A percentile compares a stretch with the other conserved stretches of the same genome.
phyloP scores from a whole-genome alignment of 2,329 filamentous ascomycete species.

The Ascochyta fabae region DNA sequence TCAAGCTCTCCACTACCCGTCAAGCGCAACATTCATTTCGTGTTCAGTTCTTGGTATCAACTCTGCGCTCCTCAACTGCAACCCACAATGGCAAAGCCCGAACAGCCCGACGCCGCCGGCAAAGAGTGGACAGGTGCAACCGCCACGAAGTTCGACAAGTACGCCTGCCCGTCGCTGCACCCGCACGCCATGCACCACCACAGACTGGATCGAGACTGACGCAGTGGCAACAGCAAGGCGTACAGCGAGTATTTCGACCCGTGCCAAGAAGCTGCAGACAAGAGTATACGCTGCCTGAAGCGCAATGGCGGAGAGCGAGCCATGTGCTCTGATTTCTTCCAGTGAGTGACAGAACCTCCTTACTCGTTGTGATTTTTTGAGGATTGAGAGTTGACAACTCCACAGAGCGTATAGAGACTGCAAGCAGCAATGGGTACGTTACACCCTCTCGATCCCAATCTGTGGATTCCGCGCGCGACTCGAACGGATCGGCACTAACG shows the following conservation, averaged over 20 bases:
- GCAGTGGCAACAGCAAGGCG: conserved; percentile 69
- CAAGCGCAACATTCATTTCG: background rate
- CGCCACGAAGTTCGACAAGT: conserved; percentile 51
- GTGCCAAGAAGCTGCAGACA: conserved; percentile 87
- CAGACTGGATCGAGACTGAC: conserved; percentile 13
- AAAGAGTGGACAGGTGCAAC: conserved; percentile 36
- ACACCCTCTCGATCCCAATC: background rate
- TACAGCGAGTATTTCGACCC: conserved; percentile 93
- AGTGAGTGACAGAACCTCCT: conserved; percentile 61
- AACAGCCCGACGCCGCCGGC: conserved; percentile 20
- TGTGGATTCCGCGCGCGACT: background rate
- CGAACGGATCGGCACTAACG: conserved; percentile 4
- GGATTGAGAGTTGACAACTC: background rate
- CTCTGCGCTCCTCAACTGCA: background rate
- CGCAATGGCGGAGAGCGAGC: conserved; percentile 84
- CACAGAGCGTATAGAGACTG: conserved; percentile 88
- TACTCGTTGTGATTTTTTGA: too few relatives aligned
- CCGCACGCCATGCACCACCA: background rate
- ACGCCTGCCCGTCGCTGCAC: conserved; percentile 11
- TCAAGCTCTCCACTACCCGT: background rate
- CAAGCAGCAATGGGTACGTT: conserved; percentile 88
- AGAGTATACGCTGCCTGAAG: conserved; percentile 85
- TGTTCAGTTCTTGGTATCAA: background rate
- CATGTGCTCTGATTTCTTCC: conserved; percentile 96
- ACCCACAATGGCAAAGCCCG: conserved; percentile 11